These are phyloP conservation scores for Cladosporium velox DNA, from an alignment of 2,329 filamentous ascomycete species.

Conservation along the genomic window DNA sequence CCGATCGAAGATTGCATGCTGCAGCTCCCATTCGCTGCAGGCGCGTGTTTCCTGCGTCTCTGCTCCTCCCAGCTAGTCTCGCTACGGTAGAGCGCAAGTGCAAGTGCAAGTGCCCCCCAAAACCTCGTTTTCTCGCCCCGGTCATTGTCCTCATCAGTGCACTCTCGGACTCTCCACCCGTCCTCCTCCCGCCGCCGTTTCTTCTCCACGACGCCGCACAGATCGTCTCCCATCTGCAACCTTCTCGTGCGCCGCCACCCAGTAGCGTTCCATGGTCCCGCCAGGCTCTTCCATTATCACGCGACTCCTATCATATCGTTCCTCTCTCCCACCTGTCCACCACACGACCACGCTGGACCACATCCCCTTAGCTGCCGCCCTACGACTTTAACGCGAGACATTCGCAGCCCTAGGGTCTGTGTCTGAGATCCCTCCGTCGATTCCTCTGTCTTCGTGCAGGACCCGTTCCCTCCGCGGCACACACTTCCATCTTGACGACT, in stretches of 20 bases:
- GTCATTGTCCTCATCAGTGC: slow-evolving; percentile 4
- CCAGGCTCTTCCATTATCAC: slow-evolving; percentile 16
- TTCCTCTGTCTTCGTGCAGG: neutral
- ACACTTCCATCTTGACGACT: slow-evolving; percentile 10
- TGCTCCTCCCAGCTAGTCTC: neutral
- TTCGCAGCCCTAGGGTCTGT: slow-evolving; percentile 13
- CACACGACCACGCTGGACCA: neutral
- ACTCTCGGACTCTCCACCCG: slow-evolving; percentile 12
- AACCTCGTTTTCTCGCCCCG: slow-evolving; percentile 1
- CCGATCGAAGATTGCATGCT: slow-evolving; percentile 19
- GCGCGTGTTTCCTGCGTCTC: neutral
- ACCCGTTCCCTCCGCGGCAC: neutral
- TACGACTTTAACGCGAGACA: slow-evolving; percentile 6
- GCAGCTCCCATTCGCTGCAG: slow-evolving; percentile 15
- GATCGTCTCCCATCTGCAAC: slow-evolving; percentile 17
- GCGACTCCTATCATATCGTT: slow-evolving; percentile 22
- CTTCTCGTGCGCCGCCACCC: slow-evolving; percentile 17
- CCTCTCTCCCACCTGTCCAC: slow-evolving; percentile 3
- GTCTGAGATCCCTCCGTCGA: slow-evolving; percentile 17
- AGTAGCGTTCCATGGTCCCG: slow-evolving; percentile 4
- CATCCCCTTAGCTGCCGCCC: neutral
- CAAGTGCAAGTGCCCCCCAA: neutral
- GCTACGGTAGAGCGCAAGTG: neutral
- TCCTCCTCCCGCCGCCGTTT: slow-evolving; percentile 17
- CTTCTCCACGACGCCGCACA: slow-evolving; percentile 21